phyloP scores from a whole-genome alignment of 2,329 filamentous ascomycete genomes.

The Diplocarpon rosae region DNA sequence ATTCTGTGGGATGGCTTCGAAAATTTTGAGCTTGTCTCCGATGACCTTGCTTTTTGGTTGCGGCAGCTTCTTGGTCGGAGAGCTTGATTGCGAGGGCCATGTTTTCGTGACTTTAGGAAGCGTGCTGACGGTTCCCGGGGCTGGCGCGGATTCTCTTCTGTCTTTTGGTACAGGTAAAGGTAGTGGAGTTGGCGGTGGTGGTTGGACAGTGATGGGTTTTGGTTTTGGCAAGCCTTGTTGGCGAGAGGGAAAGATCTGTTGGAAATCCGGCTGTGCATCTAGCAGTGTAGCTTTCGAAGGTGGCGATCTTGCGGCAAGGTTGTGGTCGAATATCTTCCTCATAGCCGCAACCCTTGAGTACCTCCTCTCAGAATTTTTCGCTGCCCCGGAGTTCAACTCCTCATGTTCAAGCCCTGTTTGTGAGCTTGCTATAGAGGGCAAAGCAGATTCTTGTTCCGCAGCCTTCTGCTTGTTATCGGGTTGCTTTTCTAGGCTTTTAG shows the following conservation, averaged over 20 bases:
- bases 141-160: neutral
- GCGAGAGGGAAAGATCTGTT: neutral
- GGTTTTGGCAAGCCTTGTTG: neutral
- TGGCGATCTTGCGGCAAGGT: neutral
- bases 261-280: neutral
- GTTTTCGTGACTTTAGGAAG: neutral
- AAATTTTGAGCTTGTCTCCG: slow-evolving; percentile 20
- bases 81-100: neutral
- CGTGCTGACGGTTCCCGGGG: neutral
- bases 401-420: neutral
- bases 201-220: neutral
- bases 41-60: slow-evolving; percentile 14
- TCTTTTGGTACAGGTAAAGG: neutral
- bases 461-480: neutral
- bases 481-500: slow-evolving; percentile 14
- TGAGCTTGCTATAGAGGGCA: neutral
- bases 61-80: slow-evolving; percentile 3
- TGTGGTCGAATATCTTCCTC: slow-evolving; percentile 18
- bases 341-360: slow-evolving; percentile 18
- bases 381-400: neutral
- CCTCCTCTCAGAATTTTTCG: neutral
- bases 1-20: slow-evolving; percentile 11
- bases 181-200: neutral
- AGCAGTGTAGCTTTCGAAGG: neutral
- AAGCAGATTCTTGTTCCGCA: neutral